phyloP scores from a whole-genome alignment of 805 yeast species.

The Lipomyces kockii region DNA sequence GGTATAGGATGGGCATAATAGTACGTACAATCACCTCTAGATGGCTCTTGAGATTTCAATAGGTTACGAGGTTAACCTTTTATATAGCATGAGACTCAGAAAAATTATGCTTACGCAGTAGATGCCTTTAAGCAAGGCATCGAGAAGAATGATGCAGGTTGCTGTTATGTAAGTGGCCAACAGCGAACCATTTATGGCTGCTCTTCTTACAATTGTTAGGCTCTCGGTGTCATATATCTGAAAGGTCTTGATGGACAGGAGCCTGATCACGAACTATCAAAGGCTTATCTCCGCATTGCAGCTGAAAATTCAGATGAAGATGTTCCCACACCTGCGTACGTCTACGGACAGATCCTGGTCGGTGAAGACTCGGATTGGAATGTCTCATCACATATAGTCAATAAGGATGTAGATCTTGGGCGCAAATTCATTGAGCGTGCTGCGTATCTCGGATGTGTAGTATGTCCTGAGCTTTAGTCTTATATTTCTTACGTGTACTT shows the following conservation, averaged over 20 bases:
- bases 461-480: constrained; percentile 9
- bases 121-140: constrained; percentile 47
- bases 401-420: constrained; percentile 18
- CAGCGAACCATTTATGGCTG: constrained; percentile 41
- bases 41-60: background rate
- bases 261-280: constrained; percentile 40
- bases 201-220: constrained; percentile 20
- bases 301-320: constrained; percentile 46
- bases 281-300: constrained; percentile 39
- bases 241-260: constrained; percentile 44
- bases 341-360: constrained; percentile 46
- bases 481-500: background rate
- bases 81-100: constrained; percentile 42
- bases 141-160: constrained; percentile 46
- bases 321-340: constrained; percentile 48
- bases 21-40: constrained; percentile 1
- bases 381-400: background rate
- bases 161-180: constrained; percentile 43
- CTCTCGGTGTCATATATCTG: constrained; percentile 25
- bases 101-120: constrained; percentile 43
- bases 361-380: constrained; percentile 41
- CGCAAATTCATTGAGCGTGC: constrained; percentile 41
- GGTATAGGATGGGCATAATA: constrained; percentile 46
- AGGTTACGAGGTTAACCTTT: no score
- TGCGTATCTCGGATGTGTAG: constrained; percentile 46